A percentile compares a stretch with the other conserved stretches of the same genome.
Conservation (phyloP, 495 filamentous ascomycete genomes). For the Thozetella sp. region DNA sequence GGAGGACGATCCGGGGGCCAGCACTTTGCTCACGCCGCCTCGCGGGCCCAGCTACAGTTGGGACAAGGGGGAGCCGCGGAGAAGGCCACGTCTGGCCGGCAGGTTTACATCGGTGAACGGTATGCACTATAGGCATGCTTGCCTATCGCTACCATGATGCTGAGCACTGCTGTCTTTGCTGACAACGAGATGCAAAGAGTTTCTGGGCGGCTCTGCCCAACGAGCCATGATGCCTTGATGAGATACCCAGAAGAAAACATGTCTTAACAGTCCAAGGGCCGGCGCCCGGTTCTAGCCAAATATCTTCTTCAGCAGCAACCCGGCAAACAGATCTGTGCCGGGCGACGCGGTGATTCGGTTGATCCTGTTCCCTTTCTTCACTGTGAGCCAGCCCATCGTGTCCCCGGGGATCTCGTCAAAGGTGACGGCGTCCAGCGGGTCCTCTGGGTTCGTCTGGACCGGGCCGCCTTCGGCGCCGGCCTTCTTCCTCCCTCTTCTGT, state of each 20-base stretch:
- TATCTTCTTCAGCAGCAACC: slow-evolving; percentile 45
- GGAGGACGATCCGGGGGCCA: background rate
- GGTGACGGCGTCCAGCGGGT: slow-evolving; percentile 28
- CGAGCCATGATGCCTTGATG: slow-evolving; percentile 13
- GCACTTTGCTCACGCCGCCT: background rate
- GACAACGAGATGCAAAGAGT: slow-evolving; percentile 1
- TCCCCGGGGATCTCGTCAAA: slow-evolving; percentile 53
- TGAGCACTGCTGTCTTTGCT: background rate
- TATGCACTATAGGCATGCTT: slow-evolving; percentile 2
- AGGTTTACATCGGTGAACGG: background rate
- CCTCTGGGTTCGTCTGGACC: slow-evolving; percentile 40
- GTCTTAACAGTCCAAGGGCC: slow-evolving; percentile 2
- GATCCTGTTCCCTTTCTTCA: slow-evolving; percentile 73
- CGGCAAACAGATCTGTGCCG: slow-evolving; percentile 52
- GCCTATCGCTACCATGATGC: background rate
- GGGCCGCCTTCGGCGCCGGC: slow-evolving; percentile 47
- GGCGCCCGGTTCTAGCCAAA: slow-evolving; percentile 36
- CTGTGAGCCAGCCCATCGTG: slow-evolving; percentile 72
- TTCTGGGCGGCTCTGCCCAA: slow-evolving; percentile 16
- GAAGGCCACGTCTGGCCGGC: background rate
- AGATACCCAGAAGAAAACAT: slow-evolving; percentile 16
- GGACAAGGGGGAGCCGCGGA: no score
- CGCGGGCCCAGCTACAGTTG: no score
- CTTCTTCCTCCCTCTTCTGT: slow-evolving; percentile 65
- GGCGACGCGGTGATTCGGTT: slow-evolving; percentile 65